These are phyloP conservation scores for Fusarium setosum DNA, from an alignment of 2,329 filamentous ascomycete species.

Conservation along the genomic window DNA sequence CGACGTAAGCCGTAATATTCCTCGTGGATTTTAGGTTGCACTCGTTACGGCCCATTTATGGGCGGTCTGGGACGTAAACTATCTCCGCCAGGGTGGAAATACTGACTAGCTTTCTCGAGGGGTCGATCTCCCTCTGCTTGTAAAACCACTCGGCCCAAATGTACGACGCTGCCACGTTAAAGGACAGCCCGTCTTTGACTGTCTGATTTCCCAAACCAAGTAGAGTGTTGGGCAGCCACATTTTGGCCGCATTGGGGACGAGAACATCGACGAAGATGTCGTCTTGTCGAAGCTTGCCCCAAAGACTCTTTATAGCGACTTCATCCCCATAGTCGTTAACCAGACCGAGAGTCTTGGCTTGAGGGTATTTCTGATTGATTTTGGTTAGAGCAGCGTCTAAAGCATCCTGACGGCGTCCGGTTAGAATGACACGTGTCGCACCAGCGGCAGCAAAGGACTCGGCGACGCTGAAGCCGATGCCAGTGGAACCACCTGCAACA, in stretches of 20 bases:
- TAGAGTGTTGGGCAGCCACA: constrained; percentile 4
- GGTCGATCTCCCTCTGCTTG: not conserved
- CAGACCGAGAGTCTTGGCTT: not conserved
- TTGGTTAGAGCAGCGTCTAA: not conserved
- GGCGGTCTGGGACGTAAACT: no score
- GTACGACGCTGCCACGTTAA: constrained; percentile 2
- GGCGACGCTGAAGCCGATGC: constrained; percentile 73
- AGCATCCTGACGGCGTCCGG: constrained; percentile 36
- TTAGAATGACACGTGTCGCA: constrained; percentile 50
- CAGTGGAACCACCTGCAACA: constrained; percentile 73
- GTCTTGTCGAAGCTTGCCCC: not conserved
- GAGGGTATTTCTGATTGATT: not conserved
- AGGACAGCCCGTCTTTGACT: not conserved
- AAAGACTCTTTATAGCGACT: not conserved
- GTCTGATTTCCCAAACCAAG: not conserved
- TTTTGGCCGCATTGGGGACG: not conserved
- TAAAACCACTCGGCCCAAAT: not conserved
- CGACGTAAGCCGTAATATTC: not conserved
- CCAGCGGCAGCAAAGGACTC: constrained; percentile 60
- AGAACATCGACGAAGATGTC: constrained; percentile 6
- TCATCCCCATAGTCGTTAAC: not conserved
- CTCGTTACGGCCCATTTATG: no score
- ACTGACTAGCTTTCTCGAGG: not conserved
- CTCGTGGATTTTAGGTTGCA: no score
- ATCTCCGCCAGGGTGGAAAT: not conserved